phyloP scores from a whole-genome alignment of 257 asterid genomes.

The Scutellaria baicalensis region DNA sequence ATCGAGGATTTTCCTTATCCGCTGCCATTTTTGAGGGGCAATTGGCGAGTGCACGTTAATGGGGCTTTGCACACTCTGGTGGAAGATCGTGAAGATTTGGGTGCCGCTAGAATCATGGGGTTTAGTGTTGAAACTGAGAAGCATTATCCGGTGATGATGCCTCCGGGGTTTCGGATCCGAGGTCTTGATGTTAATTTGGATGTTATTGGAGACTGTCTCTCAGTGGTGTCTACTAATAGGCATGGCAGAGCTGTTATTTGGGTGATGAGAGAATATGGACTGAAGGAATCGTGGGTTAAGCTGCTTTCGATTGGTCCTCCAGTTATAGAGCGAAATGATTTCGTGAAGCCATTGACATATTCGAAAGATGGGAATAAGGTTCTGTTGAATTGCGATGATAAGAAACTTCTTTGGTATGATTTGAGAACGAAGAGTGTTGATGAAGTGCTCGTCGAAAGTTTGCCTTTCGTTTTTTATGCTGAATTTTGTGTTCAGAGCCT shows the following conservation, averaged over 20 bases:
- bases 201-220: slow-evolving; percentile 21
- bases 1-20: slow-evolving; percentile 30
- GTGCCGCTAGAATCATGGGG: slow-evolving; percentile 21
- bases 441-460: slow-evolving; percentile 12
- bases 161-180: slow-evolving; percentile 13
- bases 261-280: slow-evolving; percentile 35
- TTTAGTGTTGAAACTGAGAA: slow-evolving; percentile 30
- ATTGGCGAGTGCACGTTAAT: slow-evolving; percentile 36
- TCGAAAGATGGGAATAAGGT: slow-evolving; percentile 21
- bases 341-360: slow-evolving; percentile 20
- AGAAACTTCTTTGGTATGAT: slow-evolving; percentile 31
- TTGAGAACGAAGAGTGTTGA: slow-evolving; percentile 12
- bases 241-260: slow-evolving; percentile 14
- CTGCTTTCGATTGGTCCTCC: slow-evolving; percentile 19
- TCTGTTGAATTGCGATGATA: slow-evolving; percentile 28
- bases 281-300: slow-evolving; percentile 28
- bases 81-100: neutral
- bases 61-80: slow-evolving; percentile 40
- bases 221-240: slow-evolving; percentile 10
- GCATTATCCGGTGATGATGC: slow-evolving; percentile 23
- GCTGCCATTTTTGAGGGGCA: slow-evolving; percentile 31
- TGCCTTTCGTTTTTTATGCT: slow-evolving; percentile 30
- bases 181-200: slow-evolving; percentile 15
- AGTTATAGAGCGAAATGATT: slow-evolving; percentile 12
- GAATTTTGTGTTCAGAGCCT: slow-evolving; percentile 30